These are phyloP conservation scores for Trichoderma breve DNA, from an alignment of 2,329 filamentous ascomycete genomes.

Conservation along the genomic window DNA sequence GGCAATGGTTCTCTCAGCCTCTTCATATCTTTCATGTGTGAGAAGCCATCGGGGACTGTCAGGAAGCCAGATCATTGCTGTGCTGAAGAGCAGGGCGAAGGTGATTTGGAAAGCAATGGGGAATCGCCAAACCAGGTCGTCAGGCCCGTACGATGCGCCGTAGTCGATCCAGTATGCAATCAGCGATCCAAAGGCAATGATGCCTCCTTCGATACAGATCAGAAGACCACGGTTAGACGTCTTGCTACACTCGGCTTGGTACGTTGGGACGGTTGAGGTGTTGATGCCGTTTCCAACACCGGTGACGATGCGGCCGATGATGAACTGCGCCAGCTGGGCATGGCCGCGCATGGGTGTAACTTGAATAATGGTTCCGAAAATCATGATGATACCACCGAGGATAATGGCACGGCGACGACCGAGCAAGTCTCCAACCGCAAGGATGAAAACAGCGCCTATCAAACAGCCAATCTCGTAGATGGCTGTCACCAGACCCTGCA, in stretches of 20 bases:
- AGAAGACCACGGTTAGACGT: slow-evolving; percentile 53
- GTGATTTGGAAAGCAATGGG: slow-evolving; percentile 45
- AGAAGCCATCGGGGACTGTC: slow-evolving; percentile 48
- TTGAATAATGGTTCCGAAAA: slow-evolving; percentile 60
- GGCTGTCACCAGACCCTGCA: slow-evolving; percentile 48
- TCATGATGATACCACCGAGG: slow-evolving; percentile 56
- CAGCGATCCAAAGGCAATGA: slow-evolving; percentile 42
- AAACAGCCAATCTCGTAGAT: slow-evolving; percentile 55
- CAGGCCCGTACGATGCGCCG: slow-evolving; percentile 42
- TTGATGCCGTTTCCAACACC: slow-evolving; percentile 53
- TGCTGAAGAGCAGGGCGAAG: slow-evolving; percentile 44
- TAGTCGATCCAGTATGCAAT: slow-evolving; percentile 46
- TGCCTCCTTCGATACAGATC: slow-evolving; percentile 49
- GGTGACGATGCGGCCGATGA: slow-evolving; percentile 50
- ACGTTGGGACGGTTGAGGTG: slow-evolving; percentile 54
- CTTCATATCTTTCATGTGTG: slow-evolving; percentile 48
- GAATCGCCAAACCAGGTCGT: slow-evolving; percentile 53
- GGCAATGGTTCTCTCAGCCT: slow-evolving; percentile 34
- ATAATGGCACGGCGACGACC: slow-evolving; percentile 55
- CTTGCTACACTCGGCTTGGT: slow-evolving; percentile 54
- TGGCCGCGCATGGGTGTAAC: slow-evolving; percentile 41
- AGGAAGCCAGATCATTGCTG: slow-evolving; percentile 45
- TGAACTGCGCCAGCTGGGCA: slow-evolving; percentile 45
- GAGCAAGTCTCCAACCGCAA: slow-evolving; percentile 52
- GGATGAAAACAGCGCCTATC: slow-evolving; percentile 47